Evolutionary conservation across 208 protist species (phyloP).

Genomic region (Trypanosoma melophagium): DNA sequence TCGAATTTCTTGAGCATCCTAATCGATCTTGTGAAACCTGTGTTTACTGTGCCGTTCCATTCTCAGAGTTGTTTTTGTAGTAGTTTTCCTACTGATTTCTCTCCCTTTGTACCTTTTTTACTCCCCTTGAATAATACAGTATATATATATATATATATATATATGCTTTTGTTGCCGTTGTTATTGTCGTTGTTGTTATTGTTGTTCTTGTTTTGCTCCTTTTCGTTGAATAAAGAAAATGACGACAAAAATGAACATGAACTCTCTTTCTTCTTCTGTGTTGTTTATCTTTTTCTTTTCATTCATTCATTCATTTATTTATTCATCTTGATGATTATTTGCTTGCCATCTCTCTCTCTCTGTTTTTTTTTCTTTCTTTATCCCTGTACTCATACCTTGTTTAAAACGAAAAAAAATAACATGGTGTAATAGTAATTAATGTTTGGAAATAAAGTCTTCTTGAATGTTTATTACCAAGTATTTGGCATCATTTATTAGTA

Average conservation of each 20-base stretch:
- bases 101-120: too few relatives aligned
- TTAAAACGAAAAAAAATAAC: constrained; percentile 10
- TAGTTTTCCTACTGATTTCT: background rate
- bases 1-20: constrained; percentile 54
- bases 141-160: background rate
- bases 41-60: constrained; percentile 69
- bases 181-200: constrained; percentile 22
- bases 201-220: constrained; percentile 15
- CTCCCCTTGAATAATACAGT: background rate
- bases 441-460: background rate
- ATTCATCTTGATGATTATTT: constrained; percentile 6
- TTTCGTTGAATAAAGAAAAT: constrained; percentile 18
- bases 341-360: constrained; percentile 9
- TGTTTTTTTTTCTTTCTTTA: constrained; percentile 16
- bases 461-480: constrained; percentile 70
- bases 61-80: constrained; percentile 62
- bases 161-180: background rate
- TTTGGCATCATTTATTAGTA: constrained; percentile 45
- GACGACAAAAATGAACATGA: too few relatives aligned
- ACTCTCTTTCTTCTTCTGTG: too few relatives aligned
- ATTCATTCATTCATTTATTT: too few relatives aligned
- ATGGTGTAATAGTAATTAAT: background rate
- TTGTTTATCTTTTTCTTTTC: background rate
- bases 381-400: background rate
- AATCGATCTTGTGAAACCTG: constrained; percentile 52